Conservation (phyloP, 371 early-diverging fungal genomes). For the Rhizopus stolonifer region DNA sequence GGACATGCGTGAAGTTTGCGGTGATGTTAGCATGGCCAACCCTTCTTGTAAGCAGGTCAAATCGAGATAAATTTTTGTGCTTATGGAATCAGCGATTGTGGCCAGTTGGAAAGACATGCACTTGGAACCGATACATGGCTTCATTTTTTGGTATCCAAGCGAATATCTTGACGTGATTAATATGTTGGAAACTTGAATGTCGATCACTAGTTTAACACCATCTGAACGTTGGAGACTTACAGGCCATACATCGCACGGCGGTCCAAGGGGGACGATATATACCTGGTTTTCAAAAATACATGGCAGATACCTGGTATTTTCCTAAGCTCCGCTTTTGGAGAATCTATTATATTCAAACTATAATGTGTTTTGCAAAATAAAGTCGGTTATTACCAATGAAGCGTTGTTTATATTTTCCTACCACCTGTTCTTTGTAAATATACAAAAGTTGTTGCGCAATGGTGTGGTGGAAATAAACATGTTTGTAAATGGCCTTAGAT, state of each 20-base stretch:
- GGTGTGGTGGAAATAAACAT: too few species aligned
- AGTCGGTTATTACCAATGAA: too few species aligned
- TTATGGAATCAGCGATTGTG: constrained; percentile 1
- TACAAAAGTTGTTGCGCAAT: too few species aligned
- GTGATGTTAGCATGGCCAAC: neutral
- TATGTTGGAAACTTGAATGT: constrained; percentile 11
- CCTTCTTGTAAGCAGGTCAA: constrained; percentile 6
- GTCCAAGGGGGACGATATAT: too few species aligned
- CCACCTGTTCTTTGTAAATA: too few species aligned
- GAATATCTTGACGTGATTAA: constrained; percentile 14
- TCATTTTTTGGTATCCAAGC: constrained; percentile 11
- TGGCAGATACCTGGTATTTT: too few species aligned
- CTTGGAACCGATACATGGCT: constrained; percentile 7
- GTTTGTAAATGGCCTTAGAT: too few species aligned
- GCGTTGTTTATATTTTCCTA: too few species aligned
- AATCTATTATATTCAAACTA: too few species aligned
- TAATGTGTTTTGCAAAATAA: too few species aligned
- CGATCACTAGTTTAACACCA: constrained; percentile 8
- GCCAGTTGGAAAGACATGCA: constrained; percentile 4
- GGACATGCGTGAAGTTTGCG: neutral
- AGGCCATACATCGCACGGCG: constrained; percentile 10
- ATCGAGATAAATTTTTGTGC: constrained; percentile 4
- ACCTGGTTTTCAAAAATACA: too few species aligned
- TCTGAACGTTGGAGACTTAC: constrained; percentile 5
- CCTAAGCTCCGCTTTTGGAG: too few species aligned